Evolutionary conservation across 495 filamentous ascomycete genomes (phyloP), one percentile per base, ranked within the genome.

Genomic region (Talaromyces liani): DNA sequence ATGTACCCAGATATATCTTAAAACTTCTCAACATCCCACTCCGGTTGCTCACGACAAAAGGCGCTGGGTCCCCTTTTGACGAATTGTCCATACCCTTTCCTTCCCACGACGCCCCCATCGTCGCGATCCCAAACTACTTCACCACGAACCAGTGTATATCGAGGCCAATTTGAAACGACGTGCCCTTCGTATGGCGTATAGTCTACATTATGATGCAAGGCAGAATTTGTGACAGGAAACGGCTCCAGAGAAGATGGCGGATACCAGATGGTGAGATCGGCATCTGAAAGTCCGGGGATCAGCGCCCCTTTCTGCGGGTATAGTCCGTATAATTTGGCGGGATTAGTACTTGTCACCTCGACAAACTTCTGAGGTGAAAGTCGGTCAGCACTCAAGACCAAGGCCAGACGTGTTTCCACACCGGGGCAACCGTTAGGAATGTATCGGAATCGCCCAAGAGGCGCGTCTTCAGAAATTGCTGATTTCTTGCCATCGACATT

Each of bases 371-470:
- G 79, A 2, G 81, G 65, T 0, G 75, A 70, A 8, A 88, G 68
- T 9, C 77, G 73, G n/a, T 77, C 75, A n/a, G 72, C 75, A 16
- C 55, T 59, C 45, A 62, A 29, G 9, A 69, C 66, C 12, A 76
- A 62, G 9, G 84, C 69, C 36, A 88, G 69, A n/a, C 84, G 70
- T 10, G 84, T 87, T 68, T 87, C 84, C 7, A 88, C 72, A 0
- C 85, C 85, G 0, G 84, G 83, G n/a, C 80, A 73, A 0, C 84
- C 85, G 63, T 88, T 87, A 6, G 84, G 82, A 62, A 85, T 81
- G 58, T 82, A 75, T 47, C 73, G 73, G 70, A 84, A 84, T 58
- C 75, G 74, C 8, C 79, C 79, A 3, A 74, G 68, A 0, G 82
- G 81, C 29, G 72, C 71, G 27, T 79, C 79, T 2, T 70, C 65